Evolutionary conservation across 2,329 filamentous ascomycete species (phyloP).

Genomic region (Gyromitra esculenta): DNA sequence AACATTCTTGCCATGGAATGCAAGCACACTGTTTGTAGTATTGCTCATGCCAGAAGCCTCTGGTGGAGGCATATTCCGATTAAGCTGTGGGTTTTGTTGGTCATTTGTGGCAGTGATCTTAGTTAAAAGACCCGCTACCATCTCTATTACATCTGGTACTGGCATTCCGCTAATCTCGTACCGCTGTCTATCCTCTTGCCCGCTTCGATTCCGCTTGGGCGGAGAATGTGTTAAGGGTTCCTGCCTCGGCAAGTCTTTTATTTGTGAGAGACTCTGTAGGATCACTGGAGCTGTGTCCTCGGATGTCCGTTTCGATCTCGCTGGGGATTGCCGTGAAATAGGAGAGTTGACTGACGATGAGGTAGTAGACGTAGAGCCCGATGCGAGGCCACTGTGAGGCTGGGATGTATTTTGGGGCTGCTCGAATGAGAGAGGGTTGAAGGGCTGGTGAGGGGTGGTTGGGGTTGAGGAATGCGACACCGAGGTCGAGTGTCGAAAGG

Average conservation of each 20-base stretch:
- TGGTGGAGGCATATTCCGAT: constrained; percentile 74
- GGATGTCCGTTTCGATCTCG: constrained; percentile 49
- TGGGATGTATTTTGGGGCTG: constrained; percentile 25
- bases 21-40: constrained; percentile 79
- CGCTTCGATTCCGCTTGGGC: constrained; percentile 55
- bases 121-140: constrained; percentile 94
- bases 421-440: constrained; percentile 24
- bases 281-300: constrained; percentile 70
- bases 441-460: constrained; percentile 32
- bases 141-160: constrained; percentile 95
- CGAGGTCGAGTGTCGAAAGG: constrained; percentile 48
- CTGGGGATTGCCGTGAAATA: constrained; percentile 51
- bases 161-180: constrained; percentile 99
- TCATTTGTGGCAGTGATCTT: constrained; percentile 99
- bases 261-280: constrained; percentile 88
- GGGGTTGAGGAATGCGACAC: constrained; percentile 47
- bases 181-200: constrained; percentile 66
- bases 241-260: constrained; percentile 85
- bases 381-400: constrained; percentile 39
- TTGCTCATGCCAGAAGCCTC: constrained; percentile 69
- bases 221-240: constrained; percentile 63
- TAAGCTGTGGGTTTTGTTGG: constrained; percentile 87
- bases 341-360: constrained; percentile 54
- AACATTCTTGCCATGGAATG: constrained; percentile 98
- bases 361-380: constrained; percentile 49